These are phyloP conservation scores for Penicillium dipodomyicola DNA, from an alignment of 495 filamentous ascomycete species.

Conservation along the genomic window DNA sequence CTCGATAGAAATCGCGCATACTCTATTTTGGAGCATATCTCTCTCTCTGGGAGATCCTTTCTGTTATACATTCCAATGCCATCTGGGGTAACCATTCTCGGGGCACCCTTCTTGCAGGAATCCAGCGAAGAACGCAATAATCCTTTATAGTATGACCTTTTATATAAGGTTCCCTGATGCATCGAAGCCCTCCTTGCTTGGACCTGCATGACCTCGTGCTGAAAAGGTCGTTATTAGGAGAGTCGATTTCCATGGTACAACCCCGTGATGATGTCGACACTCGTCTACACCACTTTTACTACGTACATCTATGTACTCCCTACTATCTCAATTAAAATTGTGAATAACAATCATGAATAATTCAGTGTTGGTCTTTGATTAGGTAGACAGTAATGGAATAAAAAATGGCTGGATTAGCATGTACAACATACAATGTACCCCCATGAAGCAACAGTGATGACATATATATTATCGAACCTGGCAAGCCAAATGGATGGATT, in stretches of 20 bases:
- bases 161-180: background rate
- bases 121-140: background rate
- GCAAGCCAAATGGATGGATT: background rate
- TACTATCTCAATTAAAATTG: no score
- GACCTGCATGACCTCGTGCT: constrained; percentile 6
- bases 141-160: background rate
- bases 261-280: constrained; percentile 24
- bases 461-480: background rate
- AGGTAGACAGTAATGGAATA: background rate
- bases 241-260: constrained; percentile 20
- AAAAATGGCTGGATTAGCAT: background rate
- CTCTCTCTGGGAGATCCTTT: background rate
- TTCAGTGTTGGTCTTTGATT: background rate
- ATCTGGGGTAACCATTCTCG: constrained; percentile 15
- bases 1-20: constrained; percentile 23
- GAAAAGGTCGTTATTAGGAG: constrained; percentile 16
- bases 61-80: constrained; percentile 23
- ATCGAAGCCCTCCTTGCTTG: constrained; percentile 1
- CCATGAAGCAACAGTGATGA: background rate
- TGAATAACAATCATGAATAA: background rate
- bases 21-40: constrained; percentile 1
- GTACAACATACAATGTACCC: background rate
- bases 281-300: no score
- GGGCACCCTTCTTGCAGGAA: background rate
- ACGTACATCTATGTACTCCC: no score